phyloP scores from a whole-genome alignment of 257 asterid genomes.

The Capsicum baccatum region DNA sequence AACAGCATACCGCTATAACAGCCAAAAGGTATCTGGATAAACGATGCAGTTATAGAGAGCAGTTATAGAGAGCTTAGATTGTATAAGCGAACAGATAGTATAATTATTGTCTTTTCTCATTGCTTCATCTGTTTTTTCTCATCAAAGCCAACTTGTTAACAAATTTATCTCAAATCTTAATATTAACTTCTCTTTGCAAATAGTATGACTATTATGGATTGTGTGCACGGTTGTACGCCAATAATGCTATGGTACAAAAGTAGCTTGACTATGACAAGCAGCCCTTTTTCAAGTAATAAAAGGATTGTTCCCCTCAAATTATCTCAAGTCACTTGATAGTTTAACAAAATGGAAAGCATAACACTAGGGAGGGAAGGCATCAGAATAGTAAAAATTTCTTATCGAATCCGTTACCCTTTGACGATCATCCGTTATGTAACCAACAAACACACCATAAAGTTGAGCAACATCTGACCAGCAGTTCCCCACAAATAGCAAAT shows the following conservation, averaged over 20 bases:
- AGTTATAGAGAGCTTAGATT: too few species aligned
- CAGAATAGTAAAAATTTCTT: neutral
- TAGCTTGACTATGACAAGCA: neutral
- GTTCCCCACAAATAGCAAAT: slow-evolving; percentile 49
- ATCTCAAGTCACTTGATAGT: neutral
- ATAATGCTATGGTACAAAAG: neutral
- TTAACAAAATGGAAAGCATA: slow-evolving; percentile 17
- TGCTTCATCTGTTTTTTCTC: neutral
- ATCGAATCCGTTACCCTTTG: slow-evolving; percentile 46
- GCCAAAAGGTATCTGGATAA: too few species aligned
- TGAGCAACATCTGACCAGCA: slow-evolving; percentile 63
- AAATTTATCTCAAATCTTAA: neutral
- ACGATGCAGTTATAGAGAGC: too few species aligned
- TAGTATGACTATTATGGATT: neutral
- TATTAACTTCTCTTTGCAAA: neutral
- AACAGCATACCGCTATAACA: too few species aligned
- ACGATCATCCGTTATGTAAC: slow-evolving; percentile 61
- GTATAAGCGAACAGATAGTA: neutral
- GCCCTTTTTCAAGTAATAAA: neutral
- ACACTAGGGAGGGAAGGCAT: neutral
- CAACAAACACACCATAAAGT: slow-evolving; percentile 56
- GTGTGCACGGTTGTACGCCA: neutral
- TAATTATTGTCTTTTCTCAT: neutral
- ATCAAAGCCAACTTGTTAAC: neutral
- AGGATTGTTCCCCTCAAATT: too few species aligned